phyloP scores from a whole-genome alignment of 805 yeast genomes.

The Yarrowia sp. region DNA sequence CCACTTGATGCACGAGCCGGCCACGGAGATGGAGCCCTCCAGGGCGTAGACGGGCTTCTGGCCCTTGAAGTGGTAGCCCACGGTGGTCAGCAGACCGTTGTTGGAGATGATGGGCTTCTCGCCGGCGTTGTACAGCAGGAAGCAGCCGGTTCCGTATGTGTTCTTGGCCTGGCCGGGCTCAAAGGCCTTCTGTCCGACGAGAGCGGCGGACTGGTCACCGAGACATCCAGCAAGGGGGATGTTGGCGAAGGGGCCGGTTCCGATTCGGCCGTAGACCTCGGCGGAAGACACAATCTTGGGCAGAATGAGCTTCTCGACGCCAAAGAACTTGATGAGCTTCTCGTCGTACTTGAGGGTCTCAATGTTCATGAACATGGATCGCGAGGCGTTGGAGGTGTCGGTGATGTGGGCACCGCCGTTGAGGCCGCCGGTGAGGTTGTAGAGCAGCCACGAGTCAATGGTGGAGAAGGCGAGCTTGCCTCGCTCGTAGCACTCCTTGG shows the following conservation, averaged over 20 bases:
- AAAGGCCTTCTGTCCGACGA: constrained; percentile 89
- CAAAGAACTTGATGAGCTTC: constrained; percentile 73
- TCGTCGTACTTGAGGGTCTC: constrained; percentile 73
- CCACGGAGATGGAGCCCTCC: constrained; percentile 95
- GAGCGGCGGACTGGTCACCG: constrained; percentile 92
- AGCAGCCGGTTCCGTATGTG: constrained; percentile 96
- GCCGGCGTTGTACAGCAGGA: constrained; percentile 86
- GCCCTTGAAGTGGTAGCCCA: constrained; percentile 85
- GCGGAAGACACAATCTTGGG: constrained; percentile 81
- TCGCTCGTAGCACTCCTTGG: constrained; percentile 63
- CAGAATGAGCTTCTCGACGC: constrained; percentile 64
- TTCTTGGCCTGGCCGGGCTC: constrained; percentile 84
- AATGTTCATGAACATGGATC: constrained; percentile 87
- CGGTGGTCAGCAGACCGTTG: constrained; percentile 84
- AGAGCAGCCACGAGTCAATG: constrained; percentile 89
- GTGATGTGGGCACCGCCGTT: constrained; percentile 67
- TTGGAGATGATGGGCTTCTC: constrained; percentile 62
- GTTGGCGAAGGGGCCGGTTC: constrained; percentile 49
- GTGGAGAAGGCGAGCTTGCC: constrained; percentile 91
- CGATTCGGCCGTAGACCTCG: constrained; percentile 71
- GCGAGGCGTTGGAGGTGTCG: constrained; percentile 87
- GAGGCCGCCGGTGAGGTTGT: constrained; percentile 62
- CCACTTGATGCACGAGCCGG: constrained; percentile 94
- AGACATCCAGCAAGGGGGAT: constrained; percentile 85
- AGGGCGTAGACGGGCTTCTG: constrained; percentile 77